Evolutionary conservation across 345 rosid species (phyloP), one percentile per base, ranked within the genome.

Genomic region (Garcia nutans): DNA sequence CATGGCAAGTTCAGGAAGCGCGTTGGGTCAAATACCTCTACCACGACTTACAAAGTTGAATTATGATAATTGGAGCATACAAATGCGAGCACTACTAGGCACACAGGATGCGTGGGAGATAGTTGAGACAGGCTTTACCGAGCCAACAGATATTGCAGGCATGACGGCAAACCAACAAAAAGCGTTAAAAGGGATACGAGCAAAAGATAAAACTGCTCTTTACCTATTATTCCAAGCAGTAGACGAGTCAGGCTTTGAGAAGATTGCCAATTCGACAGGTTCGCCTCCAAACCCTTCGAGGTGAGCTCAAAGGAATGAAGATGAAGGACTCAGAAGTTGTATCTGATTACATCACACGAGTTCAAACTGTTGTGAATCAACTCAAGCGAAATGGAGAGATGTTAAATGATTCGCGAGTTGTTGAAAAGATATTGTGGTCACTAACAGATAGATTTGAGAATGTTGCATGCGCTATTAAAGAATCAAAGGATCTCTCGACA

Each of bases 301-400:
- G 70, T 5, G 70, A 74, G 24, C 24, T 73, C 22, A 59, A 71
- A 19, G 20, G 28, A 19, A 71, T 71, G 54, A 71, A 57, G 65
- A 58, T 71, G 65, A 71, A 71, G 55, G 74, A 58, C 12, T 56
- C 37, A 6, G 52, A 71, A 58, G 33, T 5, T 19, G 74, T 71
- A 58, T 71, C 55, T 20, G 54, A 58, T n/a, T 71, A 56, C 41
- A 58, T 71, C 74, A 71, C 41, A 0, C 41, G 33, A 31, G 74
- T 71, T 2, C 55, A 71, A 58, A 42, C 20, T 0, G 55, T 71
- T 28, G 54, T 56, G 52, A 71, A 71, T 24, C 54, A 71, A 58
- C 74, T 71, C 65, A 70, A 28, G 4, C 15, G 68, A 16, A 37
- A 65, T 2, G 50, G 26, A 15, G 68, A 37, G 37, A 65, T 12